phyloP scores from a whole-genome alignment of 2,329 filamentous ascomycete genomes.

The Thielaviopsis musarum region DNA sequence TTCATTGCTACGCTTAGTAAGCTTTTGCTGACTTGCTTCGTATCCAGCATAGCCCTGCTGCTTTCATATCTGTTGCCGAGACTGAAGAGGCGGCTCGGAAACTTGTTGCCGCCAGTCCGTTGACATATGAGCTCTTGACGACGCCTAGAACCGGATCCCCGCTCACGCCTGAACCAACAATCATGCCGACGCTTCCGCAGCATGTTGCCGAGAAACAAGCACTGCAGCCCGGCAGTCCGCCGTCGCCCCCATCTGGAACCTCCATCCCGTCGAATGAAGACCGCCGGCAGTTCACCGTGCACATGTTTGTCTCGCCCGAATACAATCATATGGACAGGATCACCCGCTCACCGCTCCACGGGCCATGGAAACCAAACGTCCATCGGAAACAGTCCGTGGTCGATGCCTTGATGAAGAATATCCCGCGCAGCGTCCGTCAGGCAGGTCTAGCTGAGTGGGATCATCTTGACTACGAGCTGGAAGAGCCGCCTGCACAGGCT shows the following conservation, averaged over 20 bases:
- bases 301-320: slow-evolving; percentile 22
- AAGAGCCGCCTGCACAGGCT: slow-evolving; percentile 6
- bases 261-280: slow-evolving; percentile 7
- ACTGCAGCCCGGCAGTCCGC: slow-evolving; percentile 14
- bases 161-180: neutral
- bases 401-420: slow-evolving; percentile 21
- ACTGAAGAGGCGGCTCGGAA: slow-evolving; percentile 22
- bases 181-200: slow-evolving; percentile 10
- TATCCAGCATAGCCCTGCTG: slow-evolving; percentile 27
- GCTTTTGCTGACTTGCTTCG: neutral
- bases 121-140: slow-evolving; percentile 26
- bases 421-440: slow-evolving; percentile 23
- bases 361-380: slow-evolving; percentile 24
- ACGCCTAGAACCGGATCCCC: neutral
- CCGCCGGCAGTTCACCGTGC: slow-evolving; percentile 25
- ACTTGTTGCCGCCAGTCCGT: slow-evolving; percentile 29
- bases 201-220: slow-evolving; percentile 5
- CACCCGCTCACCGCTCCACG: slow-evolving; percentile 21
- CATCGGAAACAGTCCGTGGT: slow-evolving; percentile 21
- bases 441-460: slow-evolving; percentile 30
- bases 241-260: slow-evolving; percentile 20
- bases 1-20: neutral
- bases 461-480: slow-evolving; percentile 15
- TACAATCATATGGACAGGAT: slow-evolving; percentile 26
- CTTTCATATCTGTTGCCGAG: slow-evolving; percentile 33